phyloP scores from a whole-genome alignment of 2,329 filamentous ascomycete genomes.

The Aspergillus sp. region DNA sequence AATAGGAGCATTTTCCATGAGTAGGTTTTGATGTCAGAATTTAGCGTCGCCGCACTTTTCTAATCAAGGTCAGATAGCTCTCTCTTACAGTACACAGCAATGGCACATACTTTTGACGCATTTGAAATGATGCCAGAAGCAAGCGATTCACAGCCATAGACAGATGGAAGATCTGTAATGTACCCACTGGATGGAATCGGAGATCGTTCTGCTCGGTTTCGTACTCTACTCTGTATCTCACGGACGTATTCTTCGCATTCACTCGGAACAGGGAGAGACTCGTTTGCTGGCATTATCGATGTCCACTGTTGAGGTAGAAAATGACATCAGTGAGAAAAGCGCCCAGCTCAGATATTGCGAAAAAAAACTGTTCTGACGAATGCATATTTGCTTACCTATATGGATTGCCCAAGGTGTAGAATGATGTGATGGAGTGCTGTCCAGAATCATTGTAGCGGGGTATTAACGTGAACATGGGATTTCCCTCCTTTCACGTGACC shows the following conservation, averaged over 20 bases:
- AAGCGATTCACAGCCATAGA: slow-evolving; percentile 1
- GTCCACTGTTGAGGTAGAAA: not conserved
- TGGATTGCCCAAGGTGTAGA: not conserved
- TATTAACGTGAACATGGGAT: not conserved
- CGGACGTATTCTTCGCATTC: slow-evolving; percentile 1
- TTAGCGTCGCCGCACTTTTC: not conserved
- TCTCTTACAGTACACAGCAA: not conserved
- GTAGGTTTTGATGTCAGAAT: slow-evolving; percentile 1
- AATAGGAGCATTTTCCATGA: not conserved
- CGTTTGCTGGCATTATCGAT: not conserved
- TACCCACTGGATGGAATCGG: not conserved
- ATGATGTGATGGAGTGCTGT: not conserved
- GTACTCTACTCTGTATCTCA: slow-evolving; percentile 1
- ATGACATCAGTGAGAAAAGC: not conserved
- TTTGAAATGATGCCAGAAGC: not conserved
- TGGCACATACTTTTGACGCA: slow-evolving; percentile 1
- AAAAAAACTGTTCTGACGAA: not conserved
- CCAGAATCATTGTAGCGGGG: not conserved
- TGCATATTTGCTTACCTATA: not conserved
- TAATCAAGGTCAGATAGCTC: not conserved
- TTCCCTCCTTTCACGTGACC: not conserved
- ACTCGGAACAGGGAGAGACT: not conserved
- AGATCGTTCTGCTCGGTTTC: slow-evolving; percentile 1
- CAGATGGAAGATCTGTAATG: not conserved
- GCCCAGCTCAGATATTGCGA: not conserved